Evolutionary conservation across 345 rosid species (phyloP).

Genomic region (Melaleuca quinquenervia): DNA sequence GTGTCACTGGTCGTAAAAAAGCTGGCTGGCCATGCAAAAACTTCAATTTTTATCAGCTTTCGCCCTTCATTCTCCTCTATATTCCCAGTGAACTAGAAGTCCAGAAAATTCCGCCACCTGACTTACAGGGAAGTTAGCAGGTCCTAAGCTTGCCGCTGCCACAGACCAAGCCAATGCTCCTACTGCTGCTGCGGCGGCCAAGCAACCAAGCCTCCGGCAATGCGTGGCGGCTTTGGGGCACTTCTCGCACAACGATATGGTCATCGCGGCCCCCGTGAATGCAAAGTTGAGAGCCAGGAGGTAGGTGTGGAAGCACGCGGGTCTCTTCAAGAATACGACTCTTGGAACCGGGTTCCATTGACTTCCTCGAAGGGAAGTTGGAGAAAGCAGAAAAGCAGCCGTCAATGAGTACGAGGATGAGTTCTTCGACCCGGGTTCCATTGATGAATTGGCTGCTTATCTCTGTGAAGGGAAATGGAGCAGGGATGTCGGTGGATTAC

Average conservation of each 20-base stretch:
- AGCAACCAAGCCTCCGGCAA: not conserved
- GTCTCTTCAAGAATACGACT: not conserved
- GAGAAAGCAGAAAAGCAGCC: not conserved
- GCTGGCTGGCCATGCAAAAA: not conserved
- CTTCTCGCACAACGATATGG: not conserved
- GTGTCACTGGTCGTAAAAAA: not conserved
- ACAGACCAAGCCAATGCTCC: not conserved
- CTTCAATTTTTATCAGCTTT: not conserved
- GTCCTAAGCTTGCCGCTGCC: not conserved
- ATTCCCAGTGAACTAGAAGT: not conserved
- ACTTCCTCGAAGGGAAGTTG: not conserved
- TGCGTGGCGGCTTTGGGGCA: not conserved
- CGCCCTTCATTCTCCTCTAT: not conserved
- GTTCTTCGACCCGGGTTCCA: not conserved
- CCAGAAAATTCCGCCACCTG: not conserved
- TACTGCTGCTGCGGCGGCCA: not conserved
- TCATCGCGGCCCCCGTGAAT: not conserved
- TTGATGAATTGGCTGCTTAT: not conserved
- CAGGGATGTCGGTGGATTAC: not conserved
- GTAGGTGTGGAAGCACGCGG: not conserved
- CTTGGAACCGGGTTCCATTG: slow-evolving; percentile 1
- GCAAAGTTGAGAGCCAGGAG: not conserved
- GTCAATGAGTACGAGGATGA: not conserved
- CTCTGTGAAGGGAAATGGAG: not conserved
- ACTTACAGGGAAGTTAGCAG: not conserved